Evolutionary conservation across 768 basidiomycete species (phyloP), one percentile per base, ranked within the genome.

Genomic region (Naematelia aurantialba): DNA sequence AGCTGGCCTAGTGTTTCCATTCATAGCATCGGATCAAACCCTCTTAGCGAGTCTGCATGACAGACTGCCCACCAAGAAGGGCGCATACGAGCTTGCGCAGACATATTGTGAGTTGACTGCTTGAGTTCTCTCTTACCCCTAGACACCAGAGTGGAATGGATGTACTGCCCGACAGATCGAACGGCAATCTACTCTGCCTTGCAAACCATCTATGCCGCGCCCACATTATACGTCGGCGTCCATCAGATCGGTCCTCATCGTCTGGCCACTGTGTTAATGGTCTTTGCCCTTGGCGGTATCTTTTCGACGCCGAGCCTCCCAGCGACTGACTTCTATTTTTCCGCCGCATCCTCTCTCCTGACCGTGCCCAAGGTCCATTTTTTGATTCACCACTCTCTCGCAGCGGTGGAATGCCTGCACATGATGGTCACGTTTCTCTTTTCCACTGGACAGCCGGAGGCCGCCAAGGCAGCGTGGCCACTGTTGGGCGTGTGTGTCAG

Each of bases 81-180:
- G 30, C 22, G 52, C 52, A 5, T 21, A 12, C 10, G 10, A 21
- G 27, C 24, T 52, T 27, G 11, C 30, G 10, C 52, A 34, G 19
- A 31, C 30, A 2, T 52, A 52, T 42, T 52, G 52, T 52, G 29
- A 29, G 27, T 5, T 17, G 45, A 52, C 19, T 25, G n/a, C 2
- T 26, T 30, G 17, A n/a, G 19, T n/a, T 30, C 10, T 11, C 5
- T 17, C 52, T 52, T 12, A 30, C n/a, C 14, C 4, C 2, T 30
- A 52, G 52, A 30, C 52, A 31, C 14, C 34, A 25, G 52, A 52
- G 52, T 52, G 19, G 52, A 52, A 34, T 52, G 52, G 52, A 52
- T 52, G 52, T 52, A 52, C 29, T 12, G 25, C 26, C 52, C 52
- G 3, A 52, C 52, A 2, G 52, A 52, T 24, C 24, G 52, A 19